These are phyloP conservation scores for Talaromyces sp. DNA, from an alignment of 2,329 filamentous ascomycete genomes.

Conservation along the genomic window DNA sequence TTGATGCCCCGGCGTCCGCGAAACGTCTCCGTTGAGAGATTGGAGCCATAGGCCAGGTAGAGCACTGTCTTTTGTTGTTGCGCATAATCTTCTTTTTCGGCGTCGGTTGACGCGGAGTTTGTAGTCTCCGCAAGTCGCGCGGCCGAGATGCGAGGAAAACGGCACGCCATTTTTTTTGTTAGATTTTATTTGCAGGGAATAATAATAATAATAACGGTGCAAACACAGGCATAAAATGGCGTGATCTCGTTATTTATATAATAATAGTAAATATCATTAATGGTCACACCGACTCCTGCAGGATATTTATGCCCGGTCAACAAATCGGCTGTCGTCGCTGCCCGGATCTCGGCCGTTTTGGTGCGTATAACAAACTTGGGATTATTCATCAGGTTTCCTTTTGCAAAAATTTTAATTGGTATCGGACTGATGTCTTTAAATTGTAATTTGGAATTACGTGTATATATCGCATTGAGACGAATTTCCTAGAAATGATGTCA, in stretches of 20 bases:
- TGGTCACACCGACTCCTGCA: background rate
- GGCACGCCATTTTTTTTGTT: background rate
- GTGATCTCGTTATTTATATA: background rate
- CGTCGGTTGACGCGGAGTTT: background rate
- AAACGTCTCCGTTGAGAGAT: conserved; percentile 77
- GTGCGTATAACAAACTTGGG: background rate
- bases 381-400: background rate
- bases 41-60: conserved; percentile 89
- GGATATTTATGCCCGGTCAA: background rate
- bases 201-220: background rate
- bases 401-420: no score
- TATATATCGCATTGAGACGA: no score
- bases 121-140: conserved; percentile 4
- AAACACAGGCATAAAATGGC: background rate
- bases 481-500: no score
- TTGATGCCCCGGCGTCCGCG: conserved; percentile 70
- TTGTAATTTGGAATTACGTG: no score
- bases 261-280: background rate
- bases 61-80: conserved; percentile 52
- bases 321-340: background rate
- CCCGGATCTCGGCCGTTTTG: background rate
- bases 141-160: background rate
- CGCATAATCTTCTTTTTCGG: background rate
- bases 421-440: no score
- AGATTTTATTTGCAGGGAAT: background rate